Conservation (phyloP, 208 protist species). For the Porcisia hertigi region DNA sequence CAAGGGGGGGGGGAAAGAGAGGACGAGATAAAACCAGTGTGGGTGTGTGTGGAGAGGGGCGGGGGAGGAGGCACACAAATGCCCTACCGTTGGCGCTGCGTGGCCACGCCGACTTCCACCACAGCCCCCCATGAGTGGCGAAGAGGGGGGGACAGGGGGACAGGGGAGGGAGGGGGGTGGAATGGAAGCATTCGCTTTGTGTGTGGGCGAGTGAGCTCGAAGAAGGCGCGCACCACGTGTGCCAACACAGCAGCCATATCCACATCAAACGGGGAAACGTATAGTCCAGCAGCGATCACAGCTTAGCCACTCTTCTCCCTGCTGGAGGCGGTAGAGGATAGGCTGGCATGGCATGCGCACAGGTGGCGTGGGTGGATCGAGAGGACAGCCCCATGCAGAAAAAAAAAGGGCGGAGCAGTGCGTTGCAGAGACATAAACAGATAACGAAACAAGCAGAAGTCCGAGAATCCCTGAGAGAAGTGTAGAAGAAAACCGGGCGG, state of each 20-base stretch:
- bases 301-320: neutral
- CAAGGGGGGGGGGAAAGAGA: neutral
- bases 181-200: neutral
- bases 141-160: too few species aligned
- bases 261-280: neutral
- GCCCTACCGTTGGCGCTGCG: neutral
- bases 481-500: too few species aligned
- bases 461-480: too few species aligned
- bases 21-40: neutral
- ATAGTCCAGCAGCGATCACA: too few species aligned
- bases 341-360: too few species aligned
- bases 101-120: neutral
- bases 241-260: neutral
- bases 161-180: neutral
- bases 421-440: too few species aligned
- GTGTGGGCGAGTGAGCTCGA: neutral
- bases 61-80: neutral
- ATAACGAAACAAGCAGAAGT: too few species aligned
- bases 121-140: too few species aligned
- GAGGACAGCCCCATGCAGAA: too few species aligned
- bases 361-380: too few species aligned
- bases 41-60: neutral
- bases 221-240: neutral
- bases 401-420: too few species aligned
- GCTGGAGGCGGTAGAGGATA: neutral